Conservation (phyloP, 768 basidiomycete genomes). For the Filobasidium floriforme region DNA sequence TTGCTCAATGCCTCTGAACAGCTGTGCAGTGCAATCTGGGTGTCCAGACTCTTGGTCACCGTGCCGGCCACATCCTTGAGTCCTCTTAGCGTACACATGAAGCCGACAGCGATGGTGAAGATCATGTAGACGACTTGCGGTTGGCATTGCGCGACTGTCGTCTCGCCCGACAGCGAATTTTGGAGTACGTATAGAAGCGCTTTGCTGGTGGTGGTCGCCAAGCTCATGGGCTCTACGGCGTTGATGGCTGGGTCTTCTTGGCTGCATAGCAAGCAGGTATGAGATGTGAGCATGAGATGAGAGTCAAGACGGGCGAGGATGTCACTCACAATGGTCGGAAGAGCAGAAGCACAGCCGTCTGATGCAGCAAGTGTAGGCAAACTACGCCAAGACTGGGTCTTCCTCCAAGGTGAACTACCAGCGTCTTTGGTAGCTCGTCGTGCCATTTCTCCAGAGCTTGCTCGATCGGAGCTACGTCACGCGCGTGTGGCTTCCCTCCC, state of each 20-base stretch:
- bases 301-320: too few relatives aligned
- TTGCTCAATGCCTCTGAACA: constrained; percentile 19
- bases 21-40: constrained; percentile 14
- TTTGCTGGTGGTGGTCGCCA: constrained; percentile 17
- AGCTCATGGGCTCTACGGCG: constrained; percentile 10
- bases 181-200: constrained; percentile 20
- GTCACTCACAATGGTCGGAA: constrained; percentile 23
- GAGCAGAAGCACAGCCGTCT: constrained; percentile 18
- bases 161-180: constrained; percentile 2
- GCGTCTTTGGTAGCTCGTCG: neutral
- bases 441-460: constrained; percentile 4
- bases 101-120: constrained; percentile 19
- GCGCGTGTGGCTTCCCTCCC: neutral
- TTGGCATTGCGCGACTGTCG: constrained; percentile 9
- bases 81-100: constrained; percentile 6
- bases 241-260: constrained; percentile 10
- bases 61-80: constrained; percentile 8
- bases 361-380: constrained; percentile 21
- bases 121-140: constrained; percentile 18
- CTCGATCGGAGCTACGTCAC: neutral
- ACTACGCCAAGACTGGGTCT: neutral
- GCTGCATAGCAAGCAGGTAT: neutral
- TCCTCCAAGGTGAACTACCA: neutral
- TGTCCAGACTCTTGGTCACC: constrained; percentile 2
- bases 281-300: neutral